Evolutionary conservation across 345 rosid genomes (phyloP).

Genomic region (Carallia brachiata): DNA sequence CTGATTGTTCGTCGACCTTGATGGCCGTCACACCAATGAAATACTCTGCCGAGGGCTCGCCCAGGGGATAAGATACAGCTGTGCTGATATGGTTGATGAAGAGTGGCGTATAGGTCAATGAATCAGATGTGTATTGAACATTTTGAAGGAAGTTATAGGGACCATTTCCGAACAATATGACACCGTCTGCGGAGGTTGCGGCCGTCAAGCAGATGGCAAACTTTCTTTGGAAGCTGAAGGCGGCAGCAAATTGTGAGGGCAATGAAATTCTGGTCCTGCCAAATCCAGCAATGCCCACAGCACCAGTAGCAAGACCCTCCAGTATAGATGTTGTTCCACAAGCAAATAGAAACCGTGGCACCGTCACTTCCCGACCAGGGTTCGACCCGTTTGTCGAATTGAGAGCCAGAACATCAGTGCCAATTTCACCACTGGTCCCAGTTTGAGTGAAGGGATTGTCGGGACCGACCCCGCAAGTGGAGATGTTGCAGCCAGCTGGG

Average conservation of each 20-base stretch:
- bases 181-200: conserved; percentile 17
- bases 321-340: conserved; percentile 10
- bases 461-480: conserved; percentile 50
- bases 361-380: conserved; percentile 46
- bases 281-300: conserved; percentile 35
- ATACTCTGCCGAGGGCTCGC: conserved; percentile 30
- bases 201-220: conserved; percentile 48
- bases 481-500: conserved; percentile 68
- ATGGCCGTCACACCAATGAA: conserved; percentile 30
- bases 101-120: conserved; percentile 8
- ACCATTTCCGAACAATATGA: conserved; percentile 31
- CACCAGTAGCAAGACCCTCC: conserved; percentile 19
- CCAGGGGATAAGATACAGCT: conserved; percentile 7
- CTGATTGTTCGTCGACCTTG: conserved; percentile 15
- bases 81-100: conserved; percentile 31
- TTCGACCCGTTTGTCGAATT: conserved; percentile 65
- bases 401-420: conserved; percentile 50
- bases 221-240: conserved; percentile 23
- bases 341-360: conserved; percentile 31
- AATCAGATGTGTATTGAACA: conserved; percentile 13
- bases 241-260: conserved; percentile 18
- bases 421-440: conserved; percentile 52
- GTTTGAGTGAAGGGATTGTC: conserved; percentile 44
- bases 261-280: conserved; percentile 19
- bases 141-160: conserved; percentile 30